Base-by-base conservation (phyloP, 495 filamentous ascomycete species). In the Penicillium malachiteum region DNA sequence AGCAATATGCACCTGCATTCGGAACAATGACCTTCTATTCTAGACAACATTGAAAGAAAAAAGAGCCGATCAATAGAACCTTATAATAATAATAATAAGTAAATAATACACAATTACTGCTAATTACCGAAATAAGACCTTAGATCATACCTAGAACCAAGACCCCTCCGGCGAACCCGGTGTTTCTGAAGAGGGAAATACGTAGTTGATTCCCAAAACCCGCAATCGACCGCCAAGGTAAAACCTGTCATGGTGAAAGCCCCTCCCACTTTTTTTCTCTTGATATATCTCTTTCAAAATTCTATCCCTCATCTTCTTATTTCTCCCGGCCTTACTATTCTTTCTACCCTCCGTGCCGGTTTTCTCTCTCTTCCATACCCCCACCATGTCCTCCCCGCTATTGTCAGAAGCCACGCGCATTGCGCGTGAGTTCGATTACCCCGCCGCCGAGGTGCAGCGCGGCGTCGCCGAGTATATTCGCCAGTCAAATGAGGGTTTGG, bases 401-500 rank as follows among this genome's bases (percentile, higher is more conserved):
- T 73, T 86, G 55, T 81, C 87, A 48, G 86, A 89, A 69, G 89
- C 91, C 14, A 80, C 84, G 81, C 81, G 79, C 64, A 86, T 98
- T 58, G 89, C 89, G 55, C 80, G 79, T 55, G 83, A 95, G 70
- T 97, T 98, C 70, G 90, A 96, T 13, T 96, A 90, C 75, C 76
- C 84, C 54, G 81, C 89, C 38, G 84, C 89, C 31, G 81, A 92
- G 71, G 84, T 96, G 55, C 85, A 87, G 59, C 85, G 82, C 65
- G 89, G 82, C 18, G 90, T 96, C 45, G 79, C 83, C 45, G 91
- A 96, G 64, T 98, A 96, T 62, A 82, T 96, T 45, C 77, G 81
- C 55, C 82, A 97, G 78, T 90, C 96, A 82, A 84, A 86, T 50
- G 89, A 95, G 80, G 94, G 90, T n/a, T 72, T 95, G 65, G 70